Evolutionary conservation across 768 basidiomycete species (phyloP), one percentile per base, ranked within the genome.

Genomic region (Leccinum incarnatum): DNA sequence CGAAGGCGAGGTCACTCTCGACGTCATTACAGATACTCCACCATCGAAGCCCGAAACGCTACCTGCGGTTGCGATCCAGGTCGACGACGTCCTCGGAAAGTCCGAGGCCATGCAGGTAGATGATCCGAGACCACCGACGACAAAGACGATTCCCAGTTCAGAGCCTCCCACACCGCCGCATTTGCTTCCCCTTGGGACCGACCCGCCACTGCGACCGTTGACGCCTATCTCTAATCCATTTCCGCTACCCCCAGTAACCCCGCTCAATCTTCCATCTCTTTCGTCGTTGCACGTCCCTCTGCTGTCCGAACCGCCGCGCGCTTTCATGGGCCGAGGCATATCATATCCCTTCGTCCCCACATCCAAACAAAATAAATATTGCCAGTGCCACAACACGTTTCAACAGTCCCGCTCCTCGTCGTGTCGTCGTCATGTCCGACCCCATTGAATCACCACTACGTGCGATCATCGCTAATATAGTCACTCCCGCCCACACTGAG

Each of bases 301-400:
- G 1, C 55, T 73, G 7, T 72, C 72, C 11, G 72, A 74, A 46
- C 72, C 71, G 1, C 68, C 69, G 1, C 71, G 73, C 27, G 71
- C 73, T 3, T 73, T 73, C 36, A 73, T 73, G 72, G 72, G 72
- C 19, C 73, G 72, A 2, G 72, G 72, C 11, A 73, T 27, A 27
- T 7, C 27, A 27, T 27, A 27, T 27, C 27, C 27, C 27, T 27
- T 27, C 27, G 27, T 27, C 27, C 27, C 27, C 27, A 27, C 27
- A 27, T 27, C 27, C 27, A 27, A 27, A 27, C 27, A 27, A 27
- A 27, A 27, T 27, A 27, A 27, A 27, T 27, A 27, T 27, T 27
- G 27, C 27, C 27, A 27, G 27, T 27, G 27, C 27, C 27, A 27
- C 27, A 27, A 27, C 27, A 27, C 27, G 27, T 27, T 27, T 27